Base-by-base conservation (phyloP, 2,329 filamentous ascomycete genomes). In the Talaromyces sp. region DNA sequence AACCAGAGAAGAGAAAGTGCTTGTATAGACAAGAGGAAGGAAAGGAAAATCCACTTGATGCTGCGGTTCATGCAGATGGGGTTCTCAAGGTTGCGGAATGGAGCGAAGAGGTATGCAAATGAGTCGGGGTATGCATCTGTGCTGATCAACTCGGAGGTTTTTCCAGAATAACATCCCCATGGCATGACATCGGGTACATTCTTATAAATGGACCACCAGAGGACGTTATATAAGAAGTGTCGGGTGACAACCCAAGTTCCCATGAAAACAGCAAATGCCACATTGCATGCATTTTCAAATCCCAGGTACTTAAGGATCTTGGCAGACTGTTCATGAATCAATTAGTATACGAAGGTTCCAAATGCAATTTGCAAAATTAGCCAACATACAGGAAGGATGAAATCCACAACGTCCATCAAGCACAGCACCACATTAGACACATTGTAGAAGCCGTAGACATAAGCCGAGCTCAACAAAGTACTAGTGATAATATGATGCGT, bases 251-350 rank as follows among this genome's bases (percentile, higher is more conserved):
- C 81, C 94, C 94, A 99, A 47, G 85, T 84, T 14, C 90, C 65
- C 75, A 97, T 88, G 75, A 97, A 97, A 22, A 93, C 70, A 33
- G 86, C 92, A 67, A 97, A 97, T 45, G 86, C 84, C 56, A 86
- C 75, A 69, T 97, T 94, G 78, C 92, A 97, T 49, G 87, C 75
- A 3, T 77, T 86, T 57, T 85, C 84, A 73, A 83, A 91, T 56
- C 88, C 88, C 47, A 91, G 78, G 70, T 97, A 99, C 72, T 96
- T 97, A 62, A 97, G 84, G 65, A 92, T 90, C 75, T 99, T 99
- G 63, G 94, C 94, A 27, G 86, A 78, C 91, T 95, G 56, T 45
- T 36, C 5, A 9, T 27, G 10, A 16, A 19, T 37, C 27, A 37
- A 39, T 53, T 57, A 55, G 51, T 42, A 42, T 33, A 9, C 6